Percentiles rank a stretch among this genome's conserved stretches.
Conservation (phyloP, 2,329 filamentous ascomycete species). For the Colletotrichum nymphaeae region DNA sequence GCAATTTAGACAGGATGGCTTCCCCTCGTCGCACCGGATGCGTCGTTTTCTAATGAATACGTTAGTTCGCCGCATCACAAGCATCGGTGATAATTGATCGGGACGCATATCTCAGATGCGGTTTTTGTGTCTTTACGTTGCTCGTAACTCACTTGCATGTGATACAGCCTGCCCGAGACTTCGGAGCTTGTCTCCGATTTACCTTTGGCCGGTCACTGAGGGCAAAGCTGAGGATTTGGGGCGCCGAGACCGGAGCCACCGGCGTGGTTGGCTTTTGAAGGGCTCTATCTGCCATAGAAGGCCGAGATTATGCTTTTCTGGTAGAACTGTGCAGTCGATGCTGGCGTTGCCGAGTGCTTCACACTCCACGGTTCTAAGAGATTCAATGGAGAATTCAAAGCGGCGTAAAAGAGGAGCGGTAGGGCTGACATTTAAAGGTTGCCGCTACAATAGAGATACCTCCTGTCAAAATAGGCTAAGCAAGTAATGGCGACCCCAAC, state of each 20-base stretch:
- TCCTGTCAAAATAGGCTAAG: not conserved
- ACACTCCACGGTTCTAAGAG: not conserved
- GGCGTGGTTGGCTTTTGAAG: too few relatives aligned
- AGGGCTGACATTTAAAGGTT: not conserved
- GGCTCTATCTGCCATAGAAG: not conserved
- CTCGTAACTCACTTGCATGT: slow-evolving; percentile 18
- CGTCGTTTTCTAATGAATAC: not conserved
- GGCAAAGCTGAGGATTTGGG: not conserved
- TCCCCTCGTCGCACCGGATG: slow-evolving; percentile 7
- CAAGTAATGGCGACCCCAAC: not conserved
- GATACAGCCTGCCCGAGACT: slow-evolving; percentile 13
- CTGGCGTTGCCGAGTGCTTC: not conserved
- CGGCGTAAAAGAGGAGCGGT: not conserved
- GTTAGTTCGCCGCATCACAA: too few relatives aligned
- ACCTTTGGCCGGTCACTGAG: not conserved
- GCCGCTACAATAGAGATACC: not conserved
- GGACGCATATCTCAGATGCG: not conserved
- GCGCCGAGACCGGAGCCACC: not conserved
- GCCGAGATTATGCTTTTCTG: not conserved
- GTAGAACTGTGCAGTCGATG: not conserved
- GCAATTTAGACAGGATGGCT: slow-evolving; percentile 4
- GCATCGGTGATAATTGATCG: not conserved
- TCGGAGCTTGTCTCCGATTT: slow-evolving; percentile 4
- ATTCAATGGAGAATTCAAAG: not conserved
- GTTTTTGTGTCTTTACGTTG: not conserved